Evolutionary conservation across 805 yeast genomes (phyloP).

Genomic region (Priceomyces melissophilus): DNA sequence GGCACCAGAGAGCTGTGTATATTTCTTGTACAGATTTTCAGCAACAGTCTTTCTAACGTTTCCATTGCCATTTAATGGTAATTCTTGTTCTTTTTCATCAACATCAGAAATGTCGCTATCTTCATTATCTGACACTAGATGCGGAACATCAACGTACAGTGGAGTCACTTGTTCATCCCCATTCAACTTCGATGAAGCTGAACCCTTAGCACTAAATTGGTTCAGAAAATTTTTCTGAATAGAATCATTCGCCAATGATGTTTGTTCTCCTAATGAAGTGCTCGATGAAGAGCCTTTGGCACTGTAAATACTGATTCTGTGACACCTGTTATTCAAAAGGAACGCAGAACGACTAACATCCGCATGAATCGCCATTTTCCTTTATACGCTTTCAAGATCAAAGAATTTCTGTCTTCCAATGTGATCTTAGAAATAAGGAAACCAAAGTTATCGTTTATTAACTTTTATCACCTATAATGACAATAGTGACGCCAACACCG

Average conservation of each 20-base stretch:
- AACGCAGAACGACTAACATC: too few species aligned
- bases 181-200: background rate
- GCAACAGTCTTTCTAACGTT: too few species aligned
- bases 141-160: constrained; percentile 23
- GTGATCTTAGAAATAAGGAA: background rate
- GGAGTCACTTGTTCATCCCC: background rate
- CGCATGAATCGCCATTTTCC: too few species aligned
- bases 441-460: background rate
- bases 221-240: too few species aligned
- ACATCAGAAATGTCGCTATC: constrained; percentile 7
- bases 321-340: too few species aligned
- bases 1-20: background rate
- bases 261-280: too few species aligned
- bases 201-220: background rate
- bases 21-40: background rate
- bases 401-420: constrained; percentile 2
- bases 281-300: too few species aligned
- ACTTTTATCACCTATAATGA: too few species aligned
- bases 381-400: background rate
- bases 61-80: too few species aligned
- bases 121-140: constrained; percentile 30
- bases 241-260: too few species aligned
- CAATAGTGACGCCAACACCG: too few species aligned
- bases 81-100: constrained; percentile 18
- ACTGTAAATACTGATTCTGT: too few species aligned